Base-by-base conservation (phyloP, 805 yeast genomes). In the Kazachstania martiniae region DNA sequence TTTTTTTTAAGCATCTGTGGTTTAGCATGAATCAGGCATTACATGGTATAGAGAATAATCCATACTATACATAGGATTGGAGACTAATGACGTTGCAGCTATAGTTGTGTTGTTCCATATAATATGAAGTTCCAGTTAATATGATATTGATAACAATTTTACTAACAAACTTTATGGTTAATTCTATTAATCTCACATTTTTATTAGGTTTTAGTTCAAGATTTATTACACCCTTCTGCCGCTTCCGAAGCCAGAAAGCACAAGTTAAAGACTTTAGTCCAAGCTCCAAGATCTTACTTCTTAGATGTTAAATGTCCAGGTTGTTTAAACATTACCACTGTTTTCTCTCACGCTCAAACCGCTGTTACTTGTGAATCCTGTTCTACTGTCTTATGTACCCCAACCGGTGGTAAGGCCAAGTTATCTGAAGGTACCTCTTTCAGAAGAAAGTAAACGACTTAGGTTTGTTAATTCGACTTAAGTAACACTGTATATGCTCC, bases 281-380 rank as follows among this genome's bases (percentile, higher is more conserved):
- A 89, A 68, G 65, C 82, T 46, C 99, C 99, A 70, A 84, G 97
- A 80, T 87, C 97, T 42, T 91, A 73, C 79, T 91, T 91, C 82
- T 87, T 91, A 95, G 99, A 91, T 65, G 98, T 91, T 58, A 91
- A 89, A 71, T 91, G 98, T 72, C 97, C 94, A 69, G 97, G 98
- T 59, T 91, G 99, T 75, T 76, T 89, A 66, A 82, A 79, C 79
- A 91, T 91, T 74, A 86, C 98, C 69, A 89, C 96, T 55, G 97
- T 91, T 53, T 91, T 91, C 82, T 89, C 97, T 48, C 98, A 91
- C 70, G 97, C 99, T 53, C 98, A 91, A 77, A 91, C 98, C 59
- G 97, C 96, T 59, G 98, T 91, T 61, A 82, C 95, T 61, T 91
- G 99, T 77, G 97, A 93, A 63, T 77, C 94, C 36, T 91, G 99